Evolutionary conservation across 2,329 filamentous ascomycete genomes (phyloP).

Genomic region (Dactylonectria macrodidyma): DNA sequence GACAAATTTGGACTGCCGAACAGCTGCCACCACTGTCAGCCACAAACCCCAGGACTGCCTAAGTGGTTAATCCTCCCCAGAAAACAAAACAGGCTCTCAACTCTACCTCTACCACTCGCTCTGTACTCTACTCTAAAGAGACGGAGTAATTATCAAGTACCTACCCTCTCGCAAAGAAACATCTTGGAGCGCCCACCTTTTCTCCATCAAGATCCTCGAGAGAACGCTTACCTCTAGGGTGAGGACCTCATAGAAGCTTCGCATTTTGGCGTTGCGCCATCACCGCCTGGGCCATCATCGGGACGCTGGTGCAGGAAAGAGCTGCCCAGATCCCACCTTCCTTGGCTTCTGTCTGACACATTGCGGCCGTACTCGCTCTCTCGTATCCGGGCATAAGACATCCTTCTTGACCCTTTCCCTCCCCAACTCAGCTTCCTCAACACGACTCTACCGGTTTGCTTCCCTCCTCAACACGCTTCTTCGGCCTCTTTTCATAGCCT

Average conservation of each 20-base stretch:
- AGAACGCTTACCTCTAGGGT: conserved; percentile 6
- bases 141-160: background rate
- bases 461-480: background rate
- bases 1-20: conserved; percentile 30
- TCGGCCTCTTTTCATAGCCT: background rate
- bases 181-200: conserved; percentile 6
- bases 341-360: conserved; percentile 27
- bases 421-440: conserved; percentile 4
- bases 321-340: conserved; percentile 23
- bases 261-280: conserved; percentile 3
- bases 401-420: conserved; percentile 8
- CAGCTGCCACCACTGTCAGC: conserved; percentile 37
- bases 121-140: background rate
- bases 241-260: background rate
- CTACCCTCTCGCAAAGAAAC: background rate
- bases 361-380: conserved; percentile 33
- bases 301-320: conserved; percentile 19
- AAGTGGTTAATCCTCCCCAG: background rate
- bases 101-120: background rate
- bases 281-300: conserved; percentile 5
- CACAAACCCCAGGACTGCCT: conserved; percentile 12
- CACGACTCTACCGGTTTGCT: background rate
- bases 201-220: background rate
- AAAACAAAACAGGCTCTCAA: background rate
- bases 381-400: conserved; percentile 8